These are phyloP conservation scores for Eucalyptus fibrosa DNA, from an alignment of 345 rosid species.

Conservation along the genomic window DNA sequence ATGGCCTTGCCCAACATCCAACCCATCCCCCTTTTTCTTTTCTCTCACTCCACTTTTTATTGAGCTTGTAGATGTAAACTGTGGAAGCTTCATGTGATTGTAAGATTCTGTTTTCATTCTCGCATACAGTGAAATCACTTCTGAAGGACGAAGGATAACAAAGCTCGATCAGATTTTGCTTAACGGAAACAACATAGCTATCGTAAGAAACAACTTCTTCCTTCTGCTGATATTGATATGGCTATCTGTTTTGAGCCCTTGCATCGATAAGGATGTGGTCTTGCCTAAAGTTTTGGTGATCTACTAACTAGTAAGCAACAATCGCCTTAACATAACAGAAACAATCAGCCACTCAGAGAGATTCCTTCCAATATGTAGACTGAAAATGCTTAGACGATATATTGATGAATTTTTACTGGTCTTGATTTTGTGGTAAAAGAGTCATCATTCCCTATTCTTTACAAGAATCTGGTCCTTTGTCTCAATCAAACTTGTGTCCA, in stretches of 20 bases:
- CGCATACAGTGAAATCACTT: conserved; percentile 60
- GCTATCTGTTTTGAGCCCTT: not conserved
- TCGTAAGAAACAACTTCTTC: conserved; percentile 35
- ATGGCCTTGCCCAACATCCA: too few relatives aligned
- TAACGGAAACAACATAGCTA: conserved; percentile 92
- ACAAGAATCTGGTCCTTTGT: not conserved
- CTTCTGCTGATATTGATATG: not conserved
- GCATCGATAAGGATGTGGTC: not conserved
- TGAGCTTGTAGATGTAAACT: not conserved
- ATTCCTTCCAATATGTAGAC: not conserved
- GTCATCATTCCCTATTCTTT: not conserved
- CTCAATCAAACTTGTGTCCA: not conserved
- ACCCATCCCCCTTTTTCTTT: too few relatives aligned
- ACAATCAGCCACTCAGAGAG: not conserved
- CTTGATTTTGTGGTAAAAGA: not conserved
- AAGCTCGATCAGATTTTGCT: conserved; percentile 96
- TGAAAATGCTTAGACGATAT: not conserved
- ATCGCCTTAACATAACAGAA: not conserved
- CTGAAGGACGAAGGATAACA: conserved; percentile 84
- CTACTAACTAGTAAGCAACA: not conserved
- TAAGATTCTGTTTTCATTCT: not conserved
- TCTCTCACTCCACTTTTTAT: not conserved
- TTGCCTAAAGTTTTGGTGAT: not conserved
- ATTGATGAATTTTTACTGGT: too few relatives aligned
- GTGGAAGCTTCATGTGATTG: not conserved